Evolutionary conservation across 2,329 filamentous ascomycete species (phyloP).

Genomic region (Biscogniauxia marginata): DNA sequence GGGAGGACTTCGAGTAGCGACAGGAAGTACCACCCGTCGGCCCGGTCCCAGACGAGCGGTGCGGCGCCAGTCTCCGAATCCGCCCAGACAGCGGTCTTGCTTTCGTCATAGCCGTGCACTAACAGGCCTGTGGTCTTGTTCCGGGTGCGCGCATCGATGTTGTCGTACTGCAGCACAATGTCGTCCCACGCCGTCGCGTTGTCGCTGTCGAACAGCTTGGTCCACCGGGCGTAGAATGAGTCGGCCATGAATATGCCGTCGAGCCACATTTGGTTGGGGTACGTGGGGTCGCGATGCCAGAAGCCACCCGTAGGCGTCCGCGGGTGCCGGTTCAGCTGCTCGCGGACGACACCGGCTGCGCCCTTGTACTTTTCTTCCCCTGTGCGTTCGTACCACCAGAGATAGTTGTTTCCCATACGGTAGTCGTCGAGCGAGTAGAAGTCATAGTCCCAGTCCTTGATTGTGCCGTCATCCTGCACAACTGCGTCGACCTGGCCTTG

Average conservation of each 20-base stretch:
- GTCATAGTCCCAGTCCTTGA: constrained; percentile 44
- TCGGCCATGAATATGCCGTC: constrained; percentile 54
- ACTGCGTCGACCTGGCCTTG: constrained; percentile 46
- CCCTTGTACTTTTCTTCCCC: constrained; percentile 47
- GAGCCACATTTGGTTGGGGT: constrained; percentile 52
- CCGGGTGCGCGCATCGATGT: constrained; percentile 41
- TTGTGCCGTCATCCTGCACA: constrained; percentile 45
- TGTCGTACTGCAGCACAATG: constrained; percentile 41
- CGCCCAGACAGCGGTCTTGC: constrained; percentile 47
- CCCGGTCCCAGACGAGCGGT: constrained; percentile 50
- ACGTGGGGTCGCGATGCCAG: constrained; percentile 48
- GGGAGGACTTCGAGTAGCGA: constrained; percentile 48
- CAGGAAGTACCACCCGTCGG: constrained; percentile 50
- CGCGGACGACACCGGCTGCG: constrained; percentile 46
- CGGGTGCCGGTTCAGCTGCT: constrained; percentile 47
- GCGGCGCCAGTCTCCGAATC: constrained; percentile 45
- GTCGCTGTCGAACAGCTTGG: constrained; percentile 35
- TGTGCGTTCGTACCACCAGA: constrained; percentile 48
- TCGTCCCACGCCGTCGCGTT: constrained; percentile 45
- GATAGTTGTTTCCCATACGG: constrained; percentile 51
- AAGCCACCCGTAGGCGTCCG: constrained; percentile 51
- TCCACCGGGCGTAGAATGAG: constrained; percentile 43
- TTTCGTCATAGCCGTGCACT: constrained; percentile 52
- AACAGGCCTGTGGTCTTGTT: constrained; percentile 41
- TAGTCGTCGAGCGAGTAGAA: constrained; percentile 53